These are phyloP conservation scores for Choiromyces venosus DNA, from an alignment of 495 filamentous ascomycete genomes.

Conservation along the genomic window DNA sequence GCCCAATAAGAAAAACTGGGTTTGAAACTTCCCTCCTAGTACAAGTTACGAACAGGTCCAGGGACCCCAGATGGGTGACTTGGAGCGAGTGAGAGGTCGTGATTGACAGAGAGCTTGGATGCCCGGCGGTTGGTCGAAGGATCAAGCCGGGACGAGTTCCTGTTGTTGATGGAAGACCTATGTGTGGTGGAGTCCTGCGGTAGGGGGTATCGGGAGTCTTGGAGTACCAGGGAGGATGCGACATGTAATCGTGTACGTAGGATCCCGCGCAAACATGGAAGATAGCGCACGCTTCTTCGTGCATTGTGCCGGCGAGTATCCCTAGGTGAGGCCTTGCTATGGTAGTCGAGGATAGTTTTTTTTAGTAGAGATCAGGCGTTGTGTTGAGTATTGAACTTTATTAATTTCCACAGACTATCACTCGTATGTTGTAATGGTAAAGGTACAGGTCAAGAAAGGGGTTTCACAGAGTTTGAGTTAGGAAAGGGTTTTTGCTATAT, in stretches of 20 bases:
- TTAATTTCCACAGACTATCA: not conserved
- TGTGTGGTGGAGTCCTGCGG: not conserved
- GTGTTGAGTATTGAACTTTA: not conserved
- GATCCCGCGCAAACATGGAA: not conserved
- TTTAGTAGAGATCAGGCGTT: no score
- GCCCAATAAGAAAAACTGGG: no score
- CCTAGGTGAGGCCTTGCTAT: not conserved
- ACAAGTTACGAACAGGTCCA: not conserved
- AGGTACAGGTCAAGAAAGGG: not conserved
- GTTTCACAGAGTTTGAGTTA: not conserved
- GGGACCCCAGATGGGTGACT: not conserved
- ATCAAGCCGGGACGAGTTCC: not conserved
- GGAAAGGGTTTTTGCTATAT: not conserved
- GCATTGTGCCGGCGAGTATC: not conserved
- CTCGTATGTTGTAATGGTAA: not conserved
- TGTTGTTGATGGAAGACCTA: not conserved
- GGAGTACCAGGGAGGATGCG: not conserved
- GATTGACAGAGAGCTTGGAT: not conserved
- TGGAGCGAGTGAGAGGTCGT: not conserved
- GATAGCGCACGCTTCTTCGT: not conserved
- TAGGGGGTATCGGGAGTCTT: not conserved
- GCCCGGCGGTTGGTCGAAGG: not conserved
- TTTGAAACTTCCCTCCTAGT: not conserved
- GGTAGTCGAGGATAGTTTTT: not conserved
- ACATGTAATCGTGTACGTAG: not conserved